phyloP scores from a whole-genome alignment of 305 asterid species.

The Nicotiana rustica region DNA sequence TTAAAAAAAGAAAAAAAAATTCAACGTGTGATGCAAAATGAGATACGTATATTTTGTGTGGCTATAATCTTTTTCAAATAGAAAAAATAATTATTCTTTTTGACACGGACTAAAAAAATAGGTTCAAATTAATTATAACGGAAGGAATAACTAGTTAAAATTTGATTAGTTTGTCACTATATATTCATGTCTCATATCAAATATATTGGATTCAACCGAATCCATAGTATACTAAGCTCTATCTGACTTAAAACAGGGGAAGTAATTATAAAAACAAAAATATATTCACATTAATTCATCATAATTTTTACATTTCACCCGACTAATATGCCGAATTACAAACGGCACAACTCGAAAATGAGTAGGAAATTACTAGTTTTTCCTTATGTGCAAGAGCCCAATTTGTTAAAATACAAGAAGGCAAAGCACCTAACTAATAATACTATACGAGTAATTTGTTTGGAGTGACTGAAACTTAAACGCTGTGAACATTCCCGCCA shows the following conservation, averaged over 20 bases:
- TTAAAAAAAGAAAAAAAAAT: too few relatives aligned
- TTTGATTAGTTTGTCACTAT: too few relatives aligned
- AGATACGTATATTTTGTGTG: too few relatives aligned
- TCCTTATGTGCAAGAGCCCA: not conserved
- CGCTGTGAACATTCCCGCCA: constrained; percentile 53
- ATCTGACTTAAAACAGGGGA: not conserved
- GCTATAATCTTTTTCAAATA: too few relatives aligned
- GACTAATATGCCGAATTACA: not conserved
- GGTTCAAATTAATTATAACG: too few relatives aligned
- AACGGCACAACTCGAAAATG: not conserved
- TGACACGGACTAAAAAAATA: too few relatives aligned
- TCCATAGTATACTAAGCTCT: not conserved
- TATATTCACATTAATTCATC: not conserved
- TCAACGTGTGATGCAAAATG: too few relatives aligned
- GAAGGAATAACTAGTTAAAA: too few relatives aligned
- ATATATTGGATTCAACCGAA: too few relatives aligned
- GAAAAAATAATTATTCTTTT: too few relatives aligned
- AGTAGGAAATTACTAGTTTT: not conserved
- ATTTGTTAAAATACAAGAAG: not conserved
- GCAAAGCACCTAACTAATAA: not conserved
- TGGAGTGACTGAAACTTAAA: not conserved
- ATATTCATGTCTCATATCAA: too few relatives aligned
- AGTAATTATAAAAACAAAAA: not conserved
- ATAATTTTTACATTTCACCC: not conserved
- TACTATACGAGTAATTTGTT: not conserved